phyloP scores from a whole-genome alignment of 1,139 yeast genomes.

The Taphrina pruni region DNA sequence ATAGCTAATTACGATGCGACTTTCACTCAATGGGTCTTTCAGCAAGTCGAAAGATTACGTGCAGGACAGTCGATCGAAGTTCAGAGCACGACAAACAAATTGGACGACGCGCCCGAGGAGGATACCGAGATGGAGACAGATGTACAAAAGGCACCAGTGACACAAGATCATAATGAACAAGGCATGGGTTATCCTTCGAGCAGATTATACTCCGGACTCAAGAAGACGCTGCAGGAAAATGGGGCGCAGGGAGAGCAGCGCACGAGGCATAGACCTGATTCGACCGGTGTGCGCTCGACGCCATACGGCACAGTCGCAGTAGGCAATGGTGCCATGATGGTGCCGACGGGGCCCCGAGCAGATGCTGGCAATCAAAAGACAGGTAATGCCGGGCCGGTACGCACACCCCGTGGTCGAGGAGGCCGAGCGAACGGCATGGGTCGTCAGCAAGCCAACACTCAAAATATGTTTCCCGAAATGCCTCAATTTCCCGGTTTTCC shows the following conservation, averaged over 20 bases:
- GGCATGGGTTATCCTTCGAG: conserved; percentile 38
- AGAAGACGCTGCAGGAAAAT: conserved; percentile 35
- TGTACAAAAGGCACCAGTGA: neutral
- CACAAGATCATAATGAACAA: neutral
- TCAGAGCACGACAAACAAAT: neutral
- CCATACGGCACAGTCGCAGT: conserved; percentile 32
- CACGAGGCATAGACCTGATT: conserved; percentile 28
- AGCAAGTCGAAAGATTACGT: conserved; percentile 18
- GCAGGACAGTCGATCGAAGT: conserved; percentile 13
- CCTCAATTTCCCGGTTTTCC: conserved; percentile 36
- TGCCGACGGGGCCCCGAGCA: conserved; percentile 34
- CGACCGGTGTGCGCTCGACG: conserved; percentile 27
- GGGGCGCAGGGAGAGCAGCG: conserved; percentile 7
- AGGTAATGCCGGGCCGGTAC: conserved; percentile 25
- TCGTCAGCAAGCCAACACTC: neutral
- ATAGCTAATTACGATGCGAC: conserved; percentile 31
- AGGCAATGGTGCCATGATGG: conserved; percentile 17
- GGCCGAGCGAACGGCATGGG: conserved; percentile 7
- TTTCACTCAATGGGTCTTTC: conserved; percentile 30
- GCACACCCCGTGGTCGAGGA: conserved; percentile 16
- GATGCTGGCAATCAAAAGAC: neutral
- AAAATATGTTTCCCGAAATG: conserved; percentile 20
- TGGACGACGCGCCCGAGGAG: conserved; percentile 13
- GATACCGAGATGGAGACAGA: conserved; percentile 29
- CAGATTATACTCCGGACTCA: conserved; percentile 21